phyloP scores from a whole-genome alignment of 352 stramenopile genomes.

The Pythium sukuiense region DNA sequence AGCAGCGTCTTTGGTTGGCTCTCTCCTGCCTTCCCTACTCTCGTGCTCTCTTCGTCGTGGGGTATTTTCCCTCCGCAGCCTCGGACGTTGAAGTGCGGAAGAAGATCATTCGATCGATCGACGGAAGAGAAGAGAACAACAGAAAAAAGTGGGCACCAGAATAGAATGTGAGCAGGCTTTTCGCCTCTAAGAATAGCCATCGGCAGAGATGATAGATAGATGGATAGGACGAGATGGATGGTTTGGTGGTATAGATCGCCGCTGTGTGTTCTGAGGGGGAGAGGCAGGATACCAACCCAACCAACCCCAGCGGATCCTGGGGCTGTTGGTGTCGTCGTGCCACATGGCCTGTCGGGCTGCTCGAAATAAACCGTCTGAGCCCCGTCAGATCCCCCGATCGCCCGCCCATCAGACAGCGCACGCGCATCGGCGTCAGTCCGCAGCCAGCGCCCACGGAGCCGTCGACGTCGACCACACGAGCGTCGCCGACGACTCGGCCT shows the following conservation, averaged over 20 bases:
- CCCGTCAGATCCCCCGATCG: no score
- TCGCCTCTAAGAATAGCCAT: background rate
- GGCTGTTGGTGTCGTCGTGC: background rate
- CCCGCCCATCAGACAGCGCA: no score
- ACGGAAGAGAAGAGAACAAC: background rate
- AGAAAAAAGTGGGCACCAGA: background rate
- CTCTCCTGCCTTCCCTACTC: background rate
- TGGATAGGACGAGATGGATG: background rate
- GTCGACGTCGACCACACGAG: background rate
- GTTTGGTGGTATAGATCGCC: background rate
- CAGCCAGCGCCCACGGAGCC: background rate
- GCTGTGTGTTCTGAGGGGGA: background rate
- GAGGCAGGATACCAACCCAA: background rate
- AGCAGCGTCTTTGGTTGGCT: background rate
- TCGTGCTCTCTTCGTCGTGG: background rate
- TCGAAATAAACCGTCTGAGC: background rate
- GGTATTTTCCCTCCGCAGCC: background rate
- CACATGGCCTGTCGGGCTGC: background rate
- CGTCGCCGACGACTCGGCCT: background rate
- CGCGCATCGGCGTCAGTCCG: no score
- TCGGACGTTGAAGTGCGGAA: constrained; percentile 9
- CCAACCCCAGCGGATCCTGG: background rate
- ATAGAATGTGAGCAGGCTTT: constrained; percentile 3
- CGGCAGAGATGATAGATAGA: background rate
- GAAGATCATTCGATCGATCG: background rate